Base-by-base conservation (phyloP, 225 moss, liverwort and hornwort species). In the Climacium dendroides region DNA sequence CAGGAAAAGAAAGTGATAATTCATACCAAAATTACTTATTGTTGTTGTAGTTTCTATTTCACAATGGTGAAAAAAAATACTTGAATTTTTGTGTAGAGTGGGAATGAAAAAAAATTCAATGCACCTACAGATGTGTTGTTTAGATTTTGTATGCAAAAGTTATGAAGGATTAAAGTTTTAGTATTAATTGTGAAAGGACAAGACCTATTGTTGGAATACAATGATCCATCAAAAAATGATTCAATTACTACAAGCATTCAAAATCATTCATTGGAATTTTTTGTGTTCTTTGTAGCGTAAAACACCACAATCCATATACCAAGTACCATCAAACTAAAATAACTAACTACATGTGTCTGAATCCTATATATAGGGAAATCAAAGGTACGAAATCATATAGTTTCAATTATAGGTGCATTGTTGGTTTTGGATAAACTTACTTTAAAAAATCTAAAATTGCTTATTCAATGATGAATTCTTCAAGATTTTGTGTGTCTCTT, bases 291-390 rank as follows among this genome's bases (percentile, higher is more conserved):
- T 52, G 22, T 0, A 0, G 19, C 1, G 1, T 12, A 48, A 4
- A 48, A 2, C 0, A 1, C 0, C 1, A 48, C 19, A 74, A 74
- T 74, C 1, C 0, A 0, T 53, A 9, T 3, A 15, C 3, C 0
- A 53, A 35, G 15, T 53, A 53, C 35, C 35, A 76, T 3, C 3
- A 50, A 74, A 74, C 5, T 10, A 19, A 48, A 26, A 47, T 19
- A 18, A 73, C 5, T 47, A 5, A 52, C 0, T 0, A 0, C 13
- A 52, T 35, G 15, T 15, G 8, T 23, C 3, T 35, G 3, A 55
- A 55, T 55, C 55, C 5, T 25, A 7, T 26, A 78, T 15, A 0
- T 25, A n/a, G 4, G 11, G 5, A n/a, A 11, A n/a, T 54, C 4
- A 77, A n/a, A 54, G 34, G 8, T 20, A 20, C 8, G 13, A 74